Evolutionary conservation across 2,329 filamentous ascomycete genomes (phyloP), one percentile per base, ranked within the genome.

Genomic region (Venturia effusa): DNA sequence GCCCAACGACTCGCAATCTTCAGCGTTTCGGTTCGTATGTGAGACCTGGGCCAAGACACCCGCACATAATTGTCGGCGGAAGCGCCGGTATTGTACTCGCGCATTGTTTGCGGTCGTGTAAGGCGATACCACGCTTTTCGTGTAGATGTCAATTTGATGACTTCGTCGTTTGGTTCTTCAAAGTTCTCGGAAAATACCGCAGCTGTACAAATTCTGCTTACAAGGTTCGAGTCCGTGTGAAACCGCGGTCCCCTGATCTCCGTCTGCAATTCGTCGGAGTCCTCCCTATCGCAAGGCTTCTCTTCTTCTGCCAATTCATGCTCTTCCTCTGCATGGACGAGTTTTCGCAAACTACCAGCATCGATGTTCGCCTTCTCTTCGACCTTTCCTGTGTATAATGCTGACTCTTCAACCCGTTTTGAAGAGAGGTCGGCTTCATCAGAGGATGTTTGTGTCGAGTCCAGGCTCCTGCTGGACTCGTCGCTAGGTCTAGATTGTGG

Each of bases 111-210:
- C 55, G 71, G 71, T 11, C 74, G 71, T 0, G 73, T 76, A 1
- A 76, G 64, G 13, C 74, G 70, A 64, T 76, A 76, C 75, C 75
- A 76, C 10, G 74, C 69, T 66, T 75, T 76, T 5, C 74, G 71
- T 19, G 71, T 68, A 13, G 71, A 70, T 4, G 71, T 75, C 0
- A 74, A 70, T 51, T 69, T 70, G 32, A 75, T 69, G 22, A 61
- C 5, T 0, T 74, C 71, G 62, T 72, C 70, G 19, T 72, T 70
- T 34, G 70, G 69, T 1, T 70, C 64, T 3, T 69, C 68, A 2
- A 66, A 57, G 6, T 67, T 59, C 7, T 70, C 1, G 37, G 24
- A 27, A 54, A 34, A 24, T 64, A 11, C 64, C 1, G 57, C 48
- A 15, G 64, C 27, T 8, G 71, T 69, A 43, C 74, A 75, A 1